Percentiles rank a stretch among this genome's conserved stretches.
Evolutionary conservation across 345 rosid genomes (phyloP).

Genomic region (Laguncularia racemosa): DNA sequence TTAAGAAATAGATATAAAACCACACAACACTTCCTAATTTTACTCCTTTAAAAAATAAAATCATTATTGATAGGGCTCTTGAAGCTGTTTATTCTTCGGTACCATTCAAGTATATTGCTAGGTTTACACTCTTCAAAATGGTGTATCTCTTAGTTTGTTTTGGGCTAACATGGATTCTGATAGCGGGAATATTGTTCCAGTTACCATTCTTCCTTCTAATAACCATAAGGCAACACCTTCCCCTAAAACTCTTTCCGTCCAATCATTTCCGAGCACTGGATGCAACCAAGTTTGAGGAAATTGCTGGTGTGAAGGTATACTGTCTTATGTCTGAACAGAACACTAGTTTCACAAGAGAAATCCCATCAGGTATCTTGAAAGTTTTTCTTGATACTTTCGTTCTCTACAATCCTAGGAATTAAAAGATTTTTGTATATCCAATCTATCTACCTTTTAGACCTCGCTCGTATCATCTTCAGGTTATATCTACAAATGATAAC

Average conservation of each 20-base stretch:
- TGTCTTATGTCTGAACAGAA: neutral
- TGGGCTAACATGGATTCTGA: conserved; percentile 80
- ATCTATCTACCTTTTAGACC: too few relatives aligned
- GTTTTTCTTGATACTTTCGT: too few relatives aligned
- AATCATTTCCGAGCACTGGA: conserved; percentile 63
- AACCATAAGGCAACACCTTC: conserved; percentile 48
- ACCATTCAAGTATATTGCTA: conserved; percentile 51
- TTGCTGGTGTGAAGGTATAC: conserved; percentile 42
- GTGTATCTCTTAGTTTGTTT: conserved; percentile 52
- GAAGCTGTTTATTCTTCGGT: conserved; percentile 70
- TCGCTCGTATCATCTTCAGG: too few relatives aligned
- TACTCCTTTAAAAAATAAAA: too few relatives aligned
- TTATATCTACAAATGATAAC: too few relatives aligned
- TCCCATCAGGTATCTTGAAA: too few relatives aligned
- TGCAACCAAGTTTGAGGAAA: conserved; percentile 69
- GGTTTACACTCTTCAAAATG: conserved; percentile 62
- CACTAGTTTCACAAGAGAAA: too few relatives aligned
- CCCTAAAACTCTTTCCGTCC: conserved; percentile 55
- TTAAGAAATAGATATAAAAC: neutral
- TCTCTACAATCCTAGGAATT: too few relatives aligned
- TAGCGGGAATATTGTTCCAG: conserved; percentile 69
- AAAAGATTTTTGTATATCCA: neutral
- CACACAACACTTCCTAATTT: neutral
- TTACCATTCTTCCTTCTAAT: conserved; percentile 70
- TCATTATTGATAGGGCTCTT: conserved; percentile 40